Conservation (phyloP, 2,329 filamentous ascomycete species). For the Penicillium hordei region DNA sequence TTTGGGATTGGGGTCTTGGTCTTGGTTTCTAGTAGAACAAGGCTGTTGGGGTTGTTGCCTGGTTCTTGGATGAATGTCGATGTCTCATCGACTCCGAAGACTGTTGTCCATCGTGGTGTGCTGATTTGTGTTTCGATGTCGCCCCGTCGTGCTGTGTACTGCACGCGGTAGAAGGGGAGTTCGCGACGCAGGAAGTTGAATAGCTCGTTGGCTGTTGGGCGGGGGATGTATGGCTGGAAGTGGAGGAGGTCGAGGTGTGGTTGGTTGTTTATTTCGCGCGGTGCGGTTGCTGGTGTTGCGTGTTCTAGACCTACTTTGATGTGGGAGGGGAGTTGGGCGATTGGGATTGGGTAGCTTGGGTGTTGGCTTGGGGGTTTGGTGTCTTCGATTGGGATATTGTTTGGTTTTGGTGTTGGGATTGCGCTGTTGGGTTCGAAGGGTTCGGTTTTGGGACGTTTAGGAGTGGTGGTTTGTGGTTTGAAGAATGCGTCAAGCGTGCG, state of each 20-base stretch:
- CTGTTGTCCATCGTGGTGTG: constrained; percentile 61
- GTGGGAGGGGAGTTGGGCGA: constrained; percentile 49
- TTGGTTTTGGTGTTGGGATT: not conserved
- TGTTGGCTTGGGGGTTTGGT: constrained; percentile 41
- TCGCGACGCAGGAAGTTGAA: constrained; percentile 71
- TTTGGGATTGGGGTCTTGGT: constrained; percentile 41
- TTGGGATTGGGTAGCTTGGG: constrained; percentile 53
- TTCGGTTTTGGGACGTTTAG: constrained; percentile 38
- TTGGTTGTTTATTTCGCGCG: constrained; percentile 62
- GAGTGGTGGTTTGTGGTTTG: constrained; percentile 48
- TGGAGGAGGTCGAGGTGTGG: constrained; percentile 72
- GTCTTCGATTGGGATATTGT: not conserved
- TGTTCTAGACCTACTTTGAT: constrained; percentile 32
- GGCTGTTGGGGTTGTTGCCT: constrained; percentile 4
- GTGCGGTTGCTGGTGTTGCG: constrained; percentile 52
- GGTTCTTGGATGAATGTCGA: constrained; percentile 52
- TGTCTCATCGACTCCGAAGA: constrained; percentile 64
- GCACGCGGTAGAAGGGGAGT: constrained; percentile 73
- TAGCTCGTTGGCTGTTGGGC: constrained; percentile 55
- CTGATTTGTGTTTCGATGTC: constrained; percentile 62
- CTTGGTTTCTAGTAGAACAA: constrained; percentile 41
- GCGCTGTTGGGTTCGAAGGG: not conserved
- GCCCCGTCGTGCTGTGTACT: constrained; percentile 69
- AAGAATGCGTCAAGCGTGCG: constrained; percentile 72
- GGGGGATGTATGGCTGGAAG: constrained; percentile 70